Evolutionary conservation across 2,329 filamentous ascomycete genomes (phyloP).

Genomic region (Aspergillus glaucus): DNA sequence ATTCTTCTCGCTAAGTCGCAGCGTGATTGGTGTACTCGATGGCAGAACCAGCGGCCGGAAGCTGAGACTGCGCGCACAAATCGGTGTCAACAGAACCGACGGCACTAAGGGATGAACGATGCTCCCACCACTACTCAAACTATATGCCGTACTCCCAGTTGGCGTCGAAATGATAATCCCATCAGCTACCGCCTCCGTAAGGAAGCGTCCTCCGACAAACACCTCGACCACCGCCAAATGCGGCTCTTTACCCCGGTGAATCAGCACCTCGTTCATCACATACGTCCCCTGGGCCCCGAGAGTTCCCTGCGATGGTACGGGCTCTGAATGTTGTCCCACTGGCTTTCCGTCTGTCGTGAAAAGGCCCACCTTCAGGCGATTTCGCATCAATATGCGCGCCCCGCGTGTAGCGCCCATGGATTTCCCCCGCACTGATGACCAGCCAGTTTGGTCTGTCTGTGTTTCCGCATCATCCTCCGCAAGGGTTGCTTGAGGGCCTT

Average conservation of each 20-base stretch:
- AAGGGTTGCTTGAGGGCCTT: conserved; percentile 37
- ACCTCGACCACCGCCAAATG: conserved; percentile 91
- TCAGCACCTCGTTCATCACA: conserved; percentile 91
- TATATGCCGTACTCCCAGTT: conserved; percentile 93
- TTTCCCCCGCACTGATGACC: conserved; percentile 71
- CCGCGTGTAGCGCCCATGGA: conserved; percentile 68
- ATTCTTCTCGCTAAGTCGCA: conserved; percentile 76
- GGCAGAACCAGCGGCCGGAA: conserved; percentile 89
- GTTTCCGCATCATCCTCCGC: conserved; percentile 17
- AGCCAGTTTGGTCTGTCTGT: conserved; percentile 45
- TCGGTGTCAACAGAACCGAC: conserved; percentile 82
- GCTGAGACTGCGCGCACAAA: conserved; percentile 84
- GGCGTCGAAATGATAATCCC: conserved; percentile 92
- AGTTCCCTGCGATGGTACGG: conserved; percentile 19
- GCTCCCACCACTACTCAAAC: conserved; percentile 81
- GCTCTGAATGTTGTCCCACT: conserved; percentile 46
- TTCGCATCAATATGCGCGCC: conserved; percentile 77
- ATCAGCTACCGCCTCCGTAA: conserved; percentile 91
- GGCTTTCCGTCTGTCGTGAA: conserved; percentile 60
- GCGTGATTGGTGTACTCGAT: conserved; percentile 72
- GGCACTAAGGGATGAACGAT: conserved; percentile 93
- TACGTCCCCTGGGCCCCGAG: conserved; percentile 45
- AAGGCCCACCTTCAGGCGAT: conserved; percentile 78
- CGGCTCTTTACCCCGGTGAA: conserved; percentile 83
- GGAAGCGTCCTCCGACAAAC: conserved; percentile 77